phyloP scores from a whole-genome alignment of 768 basidiomycete species.

The Kwoniella dendrophila region DNA sequence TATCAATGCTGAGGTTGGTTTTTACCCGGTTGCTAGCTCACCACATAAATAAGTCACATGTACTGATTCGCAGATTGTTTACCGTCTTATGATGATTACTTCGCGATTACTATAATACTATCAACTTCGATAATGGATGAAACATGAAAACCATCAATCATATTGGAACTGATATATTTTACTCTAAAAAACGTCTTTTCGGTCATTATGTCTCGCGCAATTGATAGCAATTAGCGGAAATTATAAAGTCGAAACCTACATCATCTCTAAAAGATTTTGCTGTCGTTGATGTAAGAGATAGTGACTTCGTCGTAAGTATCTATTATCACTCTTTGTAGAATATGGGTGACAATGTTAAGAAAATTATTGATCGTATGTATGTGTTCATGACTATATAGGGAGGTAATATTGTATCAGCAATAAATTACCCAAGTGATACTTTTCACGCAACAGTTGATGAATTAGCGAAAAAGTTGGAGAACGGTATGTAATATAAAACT shows the following conservation, averaged over 20 bases:
- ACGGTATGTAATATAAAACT: conserved; percentile 27
- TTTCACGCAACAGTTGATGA: conserved; percentile 49
- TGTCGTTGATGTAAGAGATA: conserved; percentile 53
- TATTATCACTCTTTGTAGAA: neutral
- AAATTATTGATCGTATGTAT: neutral
- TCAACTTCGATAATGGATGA: no score
- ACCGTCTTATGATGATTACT: neutral
- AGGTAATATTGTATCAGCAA: conserved; percentile 51
- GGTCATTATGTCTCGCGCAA: no score
- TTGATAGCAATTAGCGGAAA: conserved; percentile 51
- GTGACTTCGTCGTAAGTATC: conserved; percentile 48
- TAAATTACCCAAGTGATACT: conserved; percentile 49
- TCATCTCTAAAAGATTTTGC: conserved; percentile 31
- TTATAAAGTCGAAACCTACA: conserved; percentile 44
- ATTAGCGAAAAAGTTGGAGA: conserved; percentile 44
- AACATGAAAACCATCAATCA: no score
- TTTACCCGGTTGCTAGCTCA: neutral
- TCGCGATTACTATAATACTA: no score
- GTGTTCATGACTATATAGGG: conserved; percentile 29
- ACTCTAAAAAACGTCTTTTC: no score
- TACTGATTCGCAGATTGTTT: no score
- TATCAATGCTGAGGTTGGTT: conserved; percentile 45
- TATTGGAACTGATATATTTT: no score
- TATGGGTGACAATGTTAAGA: neutral
- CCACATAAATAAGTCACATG: no score